phyloP scores from a whole-genome alignment of 352 stramenopile genomes.

The Thalassiosira livingstoniorum region DNA sequence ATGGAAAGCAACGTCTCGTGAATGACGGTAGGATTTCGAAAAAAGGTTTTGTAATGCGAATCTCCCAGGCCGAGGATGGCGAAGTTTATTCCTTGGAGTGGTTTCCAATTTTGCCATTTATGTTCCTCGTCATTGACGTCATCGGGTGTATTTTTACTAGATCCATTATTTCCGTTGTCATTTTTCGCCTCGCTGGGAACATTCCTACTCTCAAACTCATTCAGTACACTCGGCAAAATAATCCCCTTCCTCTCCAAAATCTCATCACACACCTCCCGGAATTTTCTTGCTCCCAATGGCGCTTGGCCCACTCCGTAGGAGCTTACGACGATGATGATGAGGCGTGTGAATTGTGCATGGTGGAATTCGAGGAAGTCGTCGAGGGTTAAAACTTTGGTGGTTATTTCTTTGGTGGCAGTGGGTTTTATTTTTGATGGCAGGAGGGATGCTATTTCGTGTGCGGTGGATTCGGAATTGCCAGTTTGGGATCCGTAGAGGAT shows the following conservation, averaged over 20 bases:
- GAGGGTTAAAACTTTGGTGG: constrained; percentile 65
- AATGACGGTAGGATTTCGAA: constrained; percentile 74
- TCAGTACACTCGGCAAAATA: not conserved
- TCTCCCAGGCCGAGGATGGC: constrained; percentile 78
- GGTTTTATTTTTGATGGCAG: constrained; percentile 45
- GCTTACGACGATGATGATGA: constrained; percentile 73
- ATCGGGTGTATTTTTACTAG: too few relatives aligned
- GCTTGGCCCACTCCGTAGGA: constrained; percentile 84
- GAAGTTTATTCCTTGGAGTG: constrained; percentile 67
- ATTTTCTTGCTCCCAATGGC: constrained; percentile 72
- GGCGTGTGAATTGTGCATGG: constrained; percentile 58
- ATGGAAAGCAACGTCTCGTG: constrained; percentile 58
- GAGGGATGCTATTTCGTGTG: constrained; percentile 60
- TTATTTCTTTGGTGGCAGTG: constrained; percentile 22
- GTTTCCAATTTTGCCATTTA: too few relatives aligned
- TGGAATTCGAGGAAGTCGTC: constrained; percentile 84
- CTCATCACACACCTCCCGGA: constrained; percentile 58
- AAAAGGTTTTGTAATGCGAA: constrained; percentile 77
- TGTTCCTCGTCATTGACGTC: too few relatives aligned
- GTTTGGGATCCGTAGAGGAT: constrained; percentile 84
- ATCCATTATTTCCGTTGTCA: not conserved
- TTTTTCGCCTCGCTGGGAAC: not conserved
- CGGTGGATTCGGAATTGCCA: constrained; percentile 79
- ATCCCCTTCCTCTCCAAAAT: constrained; percentile 25
- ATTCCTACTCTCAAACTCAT: constrained; percentile 5